Evolutionary conservation across 2,329 filamentous ascomycete species (phyloP).

Genomic region (Coccinonectria pachysandricola): DNA sequence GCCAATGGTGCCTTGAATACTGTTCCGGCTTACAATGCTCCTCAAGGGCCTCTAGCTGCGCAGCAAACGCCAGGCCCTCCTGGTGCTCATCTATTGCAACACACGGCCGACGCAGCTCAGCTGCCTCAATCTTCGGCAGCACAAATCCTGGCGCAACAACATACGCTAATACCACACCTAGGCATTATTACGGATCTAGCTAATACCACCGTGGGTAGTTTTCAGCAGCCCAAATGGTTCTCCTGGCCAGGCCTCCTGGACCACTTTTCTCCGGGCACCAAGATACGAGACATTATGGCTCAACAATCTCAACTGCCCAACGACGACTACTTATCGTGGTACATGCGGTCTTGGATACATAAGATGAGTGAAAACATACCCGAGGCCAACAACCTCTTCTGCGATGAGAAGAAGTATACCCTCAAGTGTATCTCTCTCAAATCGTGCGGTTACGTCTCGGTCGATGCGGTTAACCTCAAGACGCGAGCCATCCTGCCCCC

Average conservation of each 20-base stretch:
- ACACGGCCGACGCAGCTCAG: not conserved
- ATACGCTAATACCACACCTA: conserved; percentile 1
- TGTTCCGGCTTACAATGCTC: no score
- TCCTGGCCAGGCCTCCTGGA: conserved; percentile 34
- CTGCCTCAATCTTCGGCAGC: no score
- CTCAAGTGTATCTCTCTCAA: conserved; percentile 38
- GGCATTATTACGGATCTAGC: conserved; percentile 1
- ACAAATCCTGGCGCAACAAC: conserved; percentile 4
- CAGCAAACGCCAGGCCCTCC: no score
- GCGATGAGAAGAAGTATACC: conserved; percentile 19
- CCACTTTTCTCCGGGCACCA: conserved; percentile 29
- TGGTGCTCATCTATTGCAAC: no score
- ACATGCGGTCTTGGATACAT: no score
- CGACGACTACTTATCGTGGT: no score
- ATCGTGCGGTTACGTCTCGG: conserved; percentile 50
- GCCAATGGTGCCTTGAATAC: no score
- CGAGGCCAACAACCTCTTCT: conserved; percentile 8
- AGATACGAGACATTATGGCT: conserved; percentile 17
- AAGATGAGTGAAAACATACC: conserved; percentile 17
- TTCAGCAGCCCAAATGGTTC: conserved; percentile 22
- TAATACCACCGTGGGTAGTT: conserved; percentile 4
- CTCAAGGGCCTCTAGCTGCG: conserved; percentile 1
- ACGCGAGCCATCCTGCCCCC: conserved; percentile 25
- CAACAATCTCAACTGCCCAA: conserved; percentile 1
- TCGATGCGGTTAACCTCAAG: conserved; percentile 28